phyloP scores from a whole-genome alignment of 2,329 filamentous ascomycete genomes.

The Aspergillus tamarii region DNA sequence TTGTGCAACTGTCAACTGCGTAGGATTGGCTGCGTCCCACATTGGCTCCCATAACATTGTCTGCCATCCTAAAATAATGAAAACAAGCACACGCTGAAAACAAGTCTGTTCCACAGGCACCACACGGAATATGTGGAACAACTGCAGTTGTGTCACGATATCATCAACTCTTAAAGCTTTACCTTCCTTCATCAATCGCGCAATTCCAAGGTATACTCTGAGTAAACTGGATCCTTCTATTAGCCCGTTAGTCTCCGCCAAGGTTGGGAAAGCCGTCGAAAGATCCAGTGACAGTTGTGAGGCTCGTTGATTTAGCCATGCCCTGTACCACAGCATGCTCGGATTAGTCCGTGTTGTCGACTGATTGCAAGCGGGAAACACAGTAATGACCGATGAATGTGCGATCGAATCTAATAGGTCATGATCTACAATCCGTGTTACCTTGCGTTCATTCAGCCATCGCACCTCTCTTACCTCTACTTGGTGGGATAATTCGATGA shows the following conservation, averaged over 20 bases:
- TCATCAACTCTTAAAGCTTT: not conserved
- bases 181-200: not conserved
- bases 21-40: not conserved
- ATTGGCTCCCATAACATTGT: constrained; percentile 13
- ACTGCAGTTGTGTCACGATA: not conserved
- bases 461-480: not conserved
- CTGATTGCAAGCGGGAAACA: not conserved
- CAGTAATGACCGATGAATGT: not conserved
- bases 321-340: not conserved
- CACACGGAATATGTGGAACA: not conserved
- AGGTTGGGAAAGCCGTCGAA: not conserved
- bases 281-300: not conserved
- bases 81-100: constrained; percentile 3
- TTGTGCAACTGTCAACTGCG: not conserved
- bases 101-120: not conserved
- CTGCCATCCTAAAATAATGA: constrained; percentile 11
- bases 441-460: not conserved
- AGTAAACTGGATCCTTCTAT: not conserved
- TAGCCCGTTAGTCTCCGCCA: not conserved
- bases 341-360: not conserved
- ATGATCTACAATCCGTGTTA: not conserved
- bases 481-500: not conserved
- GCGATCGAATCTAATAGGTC: not conserved
- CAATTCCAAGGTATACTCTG: not conserved
- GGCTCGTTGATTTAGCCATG: not conserved